Evolutionary conservation across 352 stramenopile species (phyloP).

Genomic region (Globisporangium canariense): DNA sequence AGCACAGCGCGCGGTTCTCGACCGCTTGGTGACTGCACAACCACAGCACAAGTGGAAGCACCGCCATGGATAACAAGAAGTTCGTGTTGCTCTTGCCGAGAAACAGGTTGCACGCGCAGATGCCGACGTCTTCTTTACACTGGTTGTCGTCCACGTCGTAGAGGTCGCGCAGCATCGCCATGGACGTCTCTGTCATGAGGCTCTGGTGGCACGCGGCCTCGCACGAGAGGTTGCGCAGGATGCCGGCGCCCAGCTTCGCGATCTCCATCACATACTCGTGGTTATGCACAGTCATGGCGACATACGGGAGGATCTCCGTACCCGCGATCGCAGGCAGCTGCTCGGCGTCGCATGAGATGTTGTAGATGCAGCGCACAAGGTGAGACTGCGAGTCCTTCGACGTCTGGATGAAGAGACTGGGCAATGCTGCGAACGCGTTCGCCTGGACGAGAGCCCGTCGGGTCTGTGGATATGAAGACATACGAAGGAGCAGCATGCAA

Average conservation of each 20-base stretch:
- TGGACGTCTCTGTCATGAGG: conserved; percentile 40
- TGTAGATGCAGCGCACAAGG: conserved; percentile 60
- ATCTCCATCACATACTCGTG: conserved; percentile 21
- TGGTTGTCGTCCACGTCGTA: conserved; percentile 46
- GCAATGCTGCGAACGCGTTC: conserved; percentile 20
- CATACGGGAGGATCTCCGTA: conserved; percentile 20
- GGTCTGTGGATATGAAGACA: conserved; percentile 46
- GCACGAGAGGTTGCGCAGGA: conserved; percentile 59
- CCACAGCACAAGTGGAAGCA: conserved; percentile 57
- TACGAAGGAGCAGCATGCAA: conserved; percentile 49
- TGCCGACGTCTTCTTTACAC: conserved; percentile 45
- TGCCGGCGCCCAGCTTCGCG: conserved; percentile 21
- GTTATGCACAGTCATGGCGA: conserved; percentile 22
- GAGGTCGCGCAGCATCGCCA: conserved; percentile 39
- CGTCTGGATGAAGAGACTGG: conserved; percentile 32
- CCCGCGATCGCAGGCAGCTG: conserved; percentile 26
- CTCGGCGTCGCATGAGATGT: conserved; percentile 42
- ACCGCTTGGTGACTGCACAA: conserved; percentile 27
- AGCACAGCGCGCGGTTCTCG: conserved; percentile 42
- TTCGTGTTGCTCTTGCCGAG: conserved; percentile 63
- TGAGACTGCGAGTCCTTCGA: conserved; percentile 32
- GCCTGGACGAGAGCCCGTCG: conserved; percentile 21
- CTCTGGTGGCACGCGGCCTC: conserved; percentile 28
- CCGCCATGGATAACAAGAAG: conserved; percentile 36
- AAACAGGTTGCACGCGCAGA: conserved; percentile 68